Evolutionary conservation across 2,329 filamentous ascomycete genomes (phyloP).

Genomic region (Fusarium begoniae): DNA sequence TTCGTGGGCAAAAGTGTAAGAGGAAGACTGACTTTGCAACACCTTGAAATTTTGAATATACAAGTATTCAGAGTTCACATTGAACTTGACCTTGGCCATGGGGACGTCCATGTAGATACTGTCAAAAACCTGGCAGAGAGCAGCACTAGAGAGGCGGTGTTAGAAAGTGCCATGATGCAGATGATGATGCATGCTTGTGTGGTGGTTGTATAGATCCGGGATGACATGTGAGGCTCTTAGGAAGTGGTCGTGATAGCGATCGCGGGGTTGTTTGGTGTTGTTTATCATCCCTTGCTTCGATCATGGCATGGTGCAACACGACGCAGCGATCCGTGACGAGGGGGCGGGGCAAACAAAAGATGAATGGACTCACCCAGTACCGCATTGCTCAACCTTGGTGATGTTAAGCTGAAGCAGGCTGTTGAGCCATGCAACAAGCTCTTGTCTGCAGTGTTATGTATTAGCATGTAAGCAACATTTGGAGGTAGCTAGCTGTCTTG

Average conservation of each 20-base stretch:
- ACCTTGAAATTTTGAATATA: conserved; percentile 99
- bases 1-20: neutral
- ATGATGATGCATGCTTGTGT: neutral
- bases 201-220: neutral
- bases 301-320: conserved; percentile 33
- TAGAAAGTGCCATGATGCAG: conserved; percentile 4
- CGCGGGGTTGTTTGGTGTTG: conserved; percentile 26
- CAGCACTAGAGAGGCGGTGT: conserved; percentile 70
- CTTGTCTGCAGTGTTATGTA: conserved; percentile 75
- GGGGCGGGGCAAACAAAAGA: conserved; percentile 48
- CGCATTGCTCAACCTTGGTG: conserved; percentile 98
- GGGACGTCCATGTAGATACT: conserved; percentile 96
- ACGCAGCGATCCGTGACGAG: conserved; percentile 28
- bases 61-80: conserved; percentile 95
- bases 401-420: conserved; percentile 97
- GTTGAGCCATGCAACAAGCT: conserved; percentile 96
- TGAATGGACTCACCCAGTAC: conserved; percentile 77
- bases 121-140: conserved; percentile 97
- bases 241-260: conserved; percentile 2
- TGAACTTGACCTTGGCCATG: conserved; percentile 97
- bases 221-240: neutral
- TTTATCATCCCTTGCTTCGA: conserved; percentile 19
- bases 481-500: neutral
- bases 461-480: conserved; percentile 25
- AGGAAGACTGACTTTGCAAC: conserved; percentile 78